These are phyloP conservation scores for Lupinus albus DNA, from an alignment of 306 rosid species.

Conservation along the genomic window DNA sequence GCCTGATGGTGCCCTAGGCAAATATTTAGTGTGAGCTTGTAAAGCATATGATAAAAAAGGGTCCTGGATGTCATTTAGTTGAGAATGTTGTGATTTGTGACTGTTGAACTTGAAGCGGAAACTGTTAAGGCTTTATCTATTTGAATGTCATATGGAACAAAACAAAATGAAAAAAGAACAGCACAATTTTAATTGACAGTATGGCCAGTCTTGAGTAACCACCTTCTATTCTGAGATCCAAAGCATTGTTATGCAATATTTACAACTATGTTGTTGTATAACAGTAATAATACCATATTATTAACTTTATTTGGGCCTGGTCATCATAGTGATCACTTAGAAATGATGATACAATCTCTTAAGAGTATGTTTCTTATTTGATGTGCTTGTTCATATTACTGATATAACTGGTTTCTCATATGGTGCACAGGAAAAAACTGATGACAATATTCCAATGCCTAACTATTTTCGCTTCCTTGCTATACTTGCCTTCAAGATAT, in stretches of 20 bases:
- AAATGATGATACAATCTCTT: constrained; percentile 3
- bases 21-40: constrained; percentile 3
- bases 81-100: background rate
- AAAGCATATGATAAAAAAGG: background rate
- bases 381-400: constrained; percentile 17
- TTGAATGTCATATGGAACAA: constrained; percentile 14
- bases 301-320: background rate
- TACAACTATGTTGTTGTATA: background rate
- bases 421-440: constrained; percentile 62
- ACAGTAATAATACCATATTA: background rate
- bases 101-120: constrained; percentile 8
- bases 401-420: constrained; percentile 23
- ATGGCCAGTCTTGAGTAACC: constrained; percentile 13
- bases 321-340: constrained; percentile 16
- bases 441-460: constrained; percentile 77
- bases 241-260: background rate
- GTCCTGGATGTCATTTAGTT: constrained; percentile 1
- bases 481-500: constrained; percentile 91
- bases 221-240: background rate
- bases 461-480: constrained; percentile 87
- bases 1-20: constrained; percentile 13
- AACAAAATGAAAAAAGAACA: background rate
- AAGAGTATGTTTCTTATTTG: background rate
- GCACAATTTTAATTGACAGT: constrained; percentile 22
- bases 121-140: constrained; percentile 22